Conservation (phyloP, 2,329 filamentous ascomycete species). For the Epichloe bromicola region DNA sequence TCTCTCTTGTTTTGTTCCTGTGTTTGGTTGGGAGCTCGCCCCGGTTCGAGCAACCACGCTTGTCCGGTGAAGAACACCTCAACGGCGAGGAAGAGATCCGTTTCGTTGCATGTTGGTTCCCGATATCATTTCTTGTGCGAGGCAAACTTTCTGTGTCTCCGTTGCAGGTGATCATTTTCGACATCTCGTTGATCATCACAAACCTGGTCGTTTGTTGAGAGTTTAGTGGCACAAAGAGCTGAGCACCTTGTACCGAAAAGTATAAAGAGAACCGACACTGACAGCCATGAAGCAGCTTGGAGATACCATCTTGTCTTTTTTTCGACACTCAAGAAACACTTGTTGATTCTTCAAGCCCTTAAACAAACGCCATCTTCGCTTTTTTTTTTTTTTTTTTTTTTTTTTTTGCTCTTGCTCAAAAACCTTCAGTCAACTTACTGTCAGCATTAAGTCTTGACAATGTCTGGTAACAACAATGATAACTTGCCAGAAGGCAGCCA, state of each 20-base stretch:
- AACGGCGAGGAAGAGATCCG: not conserved
- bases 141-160: not conserved
- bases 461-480: not conserved
- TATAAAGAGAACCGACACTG: slow-evolving; percentile 3
- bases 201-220: not conserved
- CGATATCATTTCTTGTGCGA: not conserved
- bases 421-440: not conserved
- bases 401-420: not conserved
- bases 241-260: not conserved
- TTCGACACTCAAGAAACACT: not conserved
- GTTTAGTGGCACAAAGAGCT: not conserved
- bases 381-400: not conserved
- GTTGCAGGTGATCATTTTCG: not conserved
- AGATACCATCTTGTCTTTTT: not conserved
- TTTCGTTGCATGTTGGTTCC: not conserved
- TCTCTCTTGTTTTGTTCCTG: not conserved
- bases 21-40: not conserved
- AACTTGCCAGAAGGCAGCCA: not conserved
- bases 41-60: not conserved
- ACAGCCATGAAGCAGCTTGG: not conserved
- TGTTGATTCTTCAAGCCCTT: not conserved
- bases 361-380: not conserved
- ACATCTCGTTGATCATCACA: not conserved
- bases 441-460: not conserved
- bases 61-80: not conserved